Percentiles rank a stretch among this genome's conserved stretches.
Conservation (phyloP, 345 rosid species). For the Salix viminalis region DNA sequence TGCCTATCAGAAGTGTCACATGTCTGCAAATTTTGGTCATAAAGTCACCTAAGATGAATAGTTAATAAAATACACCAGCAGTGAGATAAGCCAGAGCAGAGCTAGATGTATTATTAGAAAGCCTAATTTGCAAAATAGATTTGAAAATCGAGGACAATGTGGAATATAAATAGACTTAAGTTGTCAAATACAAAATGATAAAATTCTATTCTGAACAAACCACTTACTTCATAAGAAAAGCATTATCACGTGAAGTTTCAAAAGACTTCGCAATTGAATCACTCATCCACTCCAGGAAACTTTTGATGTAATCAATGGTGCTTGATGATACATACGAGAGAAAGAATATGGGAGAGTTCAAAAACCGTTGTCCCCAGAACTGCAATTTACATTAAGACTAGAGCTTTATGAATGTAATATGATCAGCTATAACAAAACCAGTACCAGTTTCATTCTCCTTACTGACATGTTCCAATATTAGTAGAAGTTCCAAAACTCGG, state of each 20-base stretch:
- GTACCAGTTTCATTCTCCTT: background rate
- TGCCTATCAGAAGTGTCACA: constrained; percentile 72
- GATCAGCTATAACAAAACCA: constrained; percentile 10
- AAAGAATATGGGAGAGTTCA: constrained; percentile 78
- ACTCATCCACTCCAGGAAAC: constrained; percentile 99
- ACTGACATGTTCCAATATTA: constrained; percentile 84
- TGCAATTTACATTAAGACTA: constrained; percentile 41
- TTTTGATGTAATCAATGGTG: constrained; percentile 92
- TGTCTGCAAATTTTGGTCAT: constrained; percentile 50
- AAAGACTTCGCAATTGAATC: constrained; percentile 94
- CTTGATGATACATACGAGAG: constrained; percentile 88
- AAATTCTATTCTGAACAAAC: background rate
- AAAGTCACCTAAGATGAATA: background rate
- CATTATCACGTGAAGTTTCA: constrained; percentile 95
- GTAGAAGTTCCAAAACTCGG: constrained; percentile 82
- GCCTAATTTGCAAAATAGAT: constrained; percentile 1
- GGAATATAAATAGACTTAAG: background rate
- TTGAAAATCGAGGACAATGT: background rate
- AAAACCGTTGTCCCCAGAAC: constrained; percentile 64
- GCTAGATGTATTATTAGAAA: too few species aligned
- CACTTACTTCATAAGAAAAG: constrained; percentile 79
- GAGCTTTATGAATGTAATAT: constrained; percentile 15
- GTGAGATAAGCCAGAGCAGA: too few species aligned
- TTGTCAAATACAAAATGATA: background rate
- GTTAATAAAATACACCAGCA: too few species aligned